Base-by-base conservation (phyloP, 352 stramenopile species). In the Phytophthora cactorum region DNA sequence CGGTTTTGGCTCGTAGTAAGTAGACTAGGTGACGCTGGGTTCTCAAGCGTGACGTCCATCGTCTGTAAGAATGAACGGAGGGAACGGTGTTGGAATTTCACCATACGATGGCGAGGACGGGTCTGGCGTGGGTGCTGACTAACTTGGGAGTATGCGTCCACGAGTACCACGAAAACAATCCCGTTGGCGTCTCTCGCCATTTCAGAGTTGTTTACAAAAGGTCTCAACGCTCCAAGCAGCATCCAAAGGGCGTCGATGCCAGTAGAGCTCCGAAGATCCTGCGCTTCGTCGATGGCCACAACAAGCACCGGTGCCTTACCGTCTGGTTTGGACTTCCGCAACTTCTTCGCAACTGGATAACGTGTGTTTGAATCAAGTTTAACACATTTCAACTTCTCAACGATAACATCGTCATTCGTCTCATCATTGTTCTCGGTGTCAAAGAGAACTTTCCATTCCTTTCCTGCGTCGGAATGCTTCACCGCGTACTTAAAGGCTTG, bases 61-160 rank as follows among this genome's bases (percentile, higher is more conserved):
- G 61, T 72, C 25, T 72, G 27, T 3, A 64, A 89, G 75, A 53
- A 90, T 56, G 61, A 92, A 85, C 65, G 81, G 70, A 59, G 85
- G 83, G 76, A 94, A 78, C 77, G 86, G 74, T 27, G 14, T 12
- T 27, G 34, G 6, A 39, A 12, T 12, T 25, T 25, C 14, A 45
- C 39, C 39, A 22, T 22, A 45, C 4, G 39, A 45, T 22, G n/a
- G n/a, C n/a, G n/a, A n/a, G n/a, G n/a, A n/a, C n/a, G 39, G 12
- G 14, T 45, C 39, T 17, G 39, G 36, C 36, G 36, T n/a, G n/a
- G n/a, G n/a, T n/a, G n/a, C n/a, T n/a, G n/a, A n/a, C n/a, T n/a
- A n/a, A 22, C 14, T 45, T 22, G 10, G 39, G 39, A 7, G 6
- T 45, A n/a, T 43, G 36, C 4, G 36, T 43, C 36, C 9, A 43